Base-by-base conservation (phyloP, 805 yeast genomes). In the Monosporozyma servazzii region DNA sequence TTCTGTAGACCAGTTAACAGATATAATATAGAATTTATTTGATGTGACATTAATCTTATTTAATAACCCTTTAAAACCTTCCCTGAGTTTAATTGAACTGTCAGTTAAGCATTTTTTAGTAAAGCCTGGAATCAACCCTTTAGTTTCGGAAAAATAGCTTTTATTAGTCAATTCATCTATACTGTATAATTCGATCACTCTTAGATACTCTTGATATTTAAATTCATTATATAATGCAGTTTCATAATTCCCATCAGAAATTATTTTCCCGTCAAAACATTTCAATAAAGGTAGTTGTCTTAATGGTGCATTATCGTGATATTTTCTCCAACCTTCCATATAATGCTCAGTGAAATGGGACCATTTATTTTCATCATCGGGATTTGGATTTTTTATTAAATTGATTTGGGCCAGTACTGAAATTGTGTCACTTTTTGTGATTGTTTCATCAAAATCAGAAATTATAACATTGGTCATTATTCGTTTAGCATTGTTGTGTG, bases 391-490 rank as follows among this genome's bases (percentile, higher is more conserved):
- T 18, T 53, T 23, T 7, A 36, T 29, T 42, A 62, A 64, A 3
- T 66, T 65, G 23, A 65, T 39, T 13, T 54, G 48, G 2, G 64
- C 66, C 5, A 66, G 23, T 5, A 57, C 33, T 21, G 51, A 36
- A 7, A 64, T 65, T 2, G 69, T 66, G 50, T 66, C 69, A 10
- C 51, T 50, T 5, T 45, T 47, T 2, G 70, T 65, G 5, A 66
- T 58, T 1, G 70, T 66, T 47, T 65, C 69, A 52, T 66, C 70
- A 50, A 65, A 66, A 51, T 66, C 70, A 9, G 62, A 51, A 15
- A 65, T 56, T 10, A 66, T 46, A 18, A 61, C 47, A 27, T 56
- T 48, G 23, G 47, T 56, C 54, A 57, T 48, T 13, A 21, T 41
- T 8, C 5, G 4, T 30, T 30, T 30, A 11, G 15, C n/a, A n/a